Conservation (phyloP, 2,329 filamentous ascomycete genomes). For the Triangularia verruculosa region DNA sequence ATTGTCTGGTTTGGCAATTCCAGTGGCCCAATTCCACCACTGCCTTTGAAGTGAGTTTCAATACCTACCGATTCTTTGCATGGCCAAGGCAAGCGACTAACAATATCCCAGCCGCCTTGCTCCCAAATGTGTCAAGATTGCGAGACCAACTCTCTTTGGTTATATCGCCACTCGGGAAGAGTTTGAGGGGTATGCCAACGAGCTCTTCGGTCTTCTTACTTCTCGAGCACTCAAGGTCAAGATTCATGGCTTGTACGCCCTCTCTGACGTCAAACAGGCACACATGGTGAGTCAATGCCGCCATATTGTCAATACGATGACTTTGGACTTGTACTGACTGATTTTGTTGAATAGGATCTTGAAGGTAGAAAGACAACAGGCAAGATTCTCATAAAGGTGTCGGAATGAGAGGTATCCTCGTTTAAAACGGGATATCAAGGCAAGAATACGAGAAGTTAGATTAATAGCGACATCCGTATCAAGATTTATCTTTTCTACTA, state of each 20-base stretch:
- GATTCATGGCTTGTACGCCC: slow-evolving; percentile 20
- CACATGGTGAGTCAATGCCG: slow-evolving; percentile 10
- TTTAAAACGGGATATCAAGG: background rate
- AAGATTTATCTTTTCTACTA: background rate
- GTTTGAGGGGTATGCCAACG: slow-evolving; percentile 47
- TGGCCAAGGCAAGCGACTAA: background rate
- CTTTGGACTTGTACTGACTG: background rate
- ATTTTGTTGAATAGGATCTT: slow-evolving; percentile 16
- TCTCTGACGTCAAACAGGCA: slow-evolving; percentile 18
- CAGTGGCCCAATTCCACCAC: slow-evolving; percentile 49
- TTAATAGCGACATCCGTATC: background rate
- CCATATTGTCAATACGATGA: background rate
- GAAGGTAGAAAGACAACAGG: slow-evolving; percentile 21
- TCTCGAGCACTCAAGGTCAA: slow-evolving; percentile 20
- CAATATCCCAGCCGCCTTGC: background rate
- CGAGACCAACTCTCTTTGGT: slow-evolving; percentile 67
- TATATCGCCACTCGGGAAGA: slow-evolving; percentile 70
- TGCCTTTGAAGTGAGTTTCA: slow-evolving; percentile 8
- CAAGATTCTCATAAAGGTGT: slow-evolving; percentile 24
- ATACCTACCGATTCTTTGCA: background rate
- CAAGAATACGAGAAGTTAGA: background rate
- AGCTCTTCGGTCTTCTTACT: slow-evolving; percentile 25
- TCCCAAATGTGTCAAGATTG: slow-evolving; percentile 69
- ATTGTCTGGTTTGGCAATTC: slow-evolving; percentile 80
- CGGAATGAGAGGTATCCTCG: background rate